phyloP scores from a whole-genome alignment of 257 asterid genomes.

The Thymus mandschuricus region DNA sequence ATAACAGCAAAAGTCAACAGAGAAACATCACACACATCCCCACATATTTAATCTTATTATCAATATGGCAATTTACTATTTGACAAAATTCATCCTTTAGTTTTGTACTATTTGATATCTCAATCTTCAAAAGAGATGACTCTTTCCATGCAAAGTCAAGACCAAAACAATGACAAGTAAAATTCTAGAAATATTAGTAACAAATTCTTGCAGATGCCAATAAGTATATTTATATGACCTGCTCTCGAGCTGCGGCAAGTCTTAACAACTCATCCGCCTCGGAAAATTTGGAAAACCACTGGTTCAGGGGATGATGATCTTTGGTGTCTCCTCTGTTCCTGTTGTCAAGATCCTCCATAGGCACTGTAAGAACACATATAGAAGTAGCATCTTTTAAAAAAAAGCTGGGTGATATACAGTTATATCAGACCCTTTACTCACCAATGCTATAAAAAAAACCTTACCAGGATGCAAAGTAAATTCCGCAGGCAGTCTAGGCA shows the following conservation, averaged over 20 bases:
- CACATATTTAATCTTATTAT: neutral
- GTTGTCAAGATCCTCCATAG: slow-evolving; percentile 61
- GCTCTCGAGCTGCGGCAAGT: slow-evolving; percentile 94
- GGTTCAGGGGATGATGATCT: slow-evolving; percentile 79
- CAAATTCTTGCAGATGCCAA: slow-evolving; percentile 10
- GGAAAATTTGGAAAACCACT: slow-evolving; percentile 82
- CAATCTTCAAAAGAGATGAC: neutral
- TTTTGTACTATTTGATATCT: neutral
- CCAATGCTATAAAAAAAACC: slow-evolving; percentile 27
- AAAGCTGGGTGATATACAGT: slow-evolving; percentile 11
- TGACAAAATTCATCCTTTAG: neutral
- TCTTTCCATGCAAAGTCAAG: slow-evolving; percentile 16
- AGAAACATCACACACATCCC: slow-evolving; percentile 10
- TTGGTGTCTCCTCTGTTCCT: slow-evolving; percentile 68
- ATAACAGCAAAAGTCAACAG: neutral
- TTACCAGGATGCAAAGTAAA: slow-evolving; percentile 68
- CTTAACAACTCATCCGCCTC: slow-evolving; percentile 93
- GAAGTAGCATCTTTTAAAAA: slow-evolving; percentile 25
- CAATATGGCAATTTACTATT: neutral
- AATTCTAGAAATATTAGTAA: slow-evolving; percentile 15
- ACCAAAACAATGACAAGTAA: neutral
- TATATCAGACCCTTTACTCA: slow-evolving; percentile 4
- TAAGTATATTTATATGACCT: slow-evolving; percentile 52
- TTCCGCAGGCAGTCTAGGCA: slow-evolving; percentile 71
- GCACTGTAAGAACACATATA: slow-evolving; percentile 39